A percentile compares a stretch with the other conserved stretches of the same genome.
Conservation (phyloP, 106 monocot species). For the Dactylorhiza incarnata region DNA sequence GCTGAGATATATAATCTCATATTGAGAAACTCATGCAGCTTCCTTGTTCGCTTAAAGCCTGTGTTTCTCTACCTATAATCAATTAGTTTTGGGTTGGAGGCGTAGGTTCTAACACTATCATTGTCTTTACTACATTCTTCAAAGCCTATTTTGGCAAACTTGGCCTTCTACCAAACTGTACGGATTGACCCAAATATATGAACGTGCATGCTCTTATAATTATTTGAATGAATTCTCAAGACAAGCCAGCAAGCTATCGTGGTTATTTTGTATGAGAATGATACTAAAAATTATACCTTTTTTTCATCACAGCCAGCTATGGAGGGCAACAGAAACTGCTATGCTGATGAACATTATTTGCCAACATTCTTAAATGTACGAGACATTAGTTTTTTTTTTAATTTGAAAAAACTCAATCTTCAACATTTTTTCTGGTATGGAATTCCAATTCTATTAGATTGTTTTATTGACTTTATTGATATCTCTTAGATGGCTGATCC, state of each 20-base stretch:
- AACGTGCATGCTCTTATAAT: not conserved
- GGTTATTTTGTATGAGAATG: not conserved
- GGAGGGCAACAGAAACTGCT: constrained; percentile 72
- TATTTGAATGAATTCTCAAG: not conserved
- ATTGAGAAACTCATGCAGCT: too few relatives aligned
- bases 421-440: not conserved
- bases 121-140: too few relatives aligned
- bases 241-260: not conserved
- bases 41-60: too few relatives aligned
- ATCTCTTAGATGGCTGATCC: constrained; percentile 74
- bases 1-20: too few relatives aligned
- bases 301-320: constrained; percentile 61
- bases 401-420: not conserved
- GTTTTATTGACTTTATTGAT: not conserved
- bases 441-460: not conserved
- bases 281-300: not conserved
- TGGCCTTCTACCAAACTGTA: not conserved
- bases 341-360: constrained; percentile 95
- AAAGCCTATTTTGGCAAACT: too few relatives aligned
- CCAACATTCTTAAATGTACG: constrained; percentile 85
- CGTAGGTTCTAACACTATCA: too few relatives aligned
- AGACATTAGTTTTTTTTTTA: not conserved
- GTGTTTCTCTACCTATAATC: too few relatives aligned
- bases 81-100: too few relatives aligned
- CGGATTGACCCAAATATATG: not conserved